Conservation (phyloP, 2,329 filamentous ascomycete genomes). For the Sporothrix luriei region DNA sequence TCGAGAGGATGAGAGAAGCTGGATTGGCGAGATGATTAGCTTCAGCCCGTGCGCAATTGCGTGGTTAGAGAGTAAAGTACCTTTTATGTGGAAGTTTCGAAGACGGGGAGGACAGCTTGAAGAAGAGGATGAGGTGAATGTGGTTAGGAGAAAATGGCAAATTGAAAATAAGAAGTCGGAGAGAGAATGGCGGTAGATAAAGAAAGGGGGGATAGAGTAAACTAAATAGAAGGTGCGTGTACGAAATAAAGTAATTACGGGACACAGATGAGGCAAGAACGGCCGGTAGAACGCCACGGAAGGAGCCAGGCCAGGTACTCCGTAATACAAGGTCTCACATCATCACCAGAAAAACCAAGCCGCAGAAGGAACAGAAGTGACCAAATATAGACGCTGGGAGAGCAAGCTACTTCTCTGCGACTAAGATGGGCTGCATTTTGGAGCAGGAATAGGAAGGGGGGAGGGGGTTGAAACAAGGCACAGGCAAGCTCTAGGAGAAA, state of each 20-base stretch:
- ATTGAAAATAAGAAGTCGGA: not conserved
- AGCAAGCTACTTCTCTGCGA: not conserved
- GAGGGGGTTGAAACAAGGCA: conserved; percentile 27
- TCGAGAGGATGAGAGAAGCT: not conserved
- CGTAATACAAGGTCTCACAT: conserved; percentile 20
- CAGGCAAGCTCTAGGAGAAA: conserved; percentile 20
- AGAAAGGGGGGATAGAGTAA: not conserved
- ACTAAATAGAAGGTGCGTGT: conserved; percentile 22
- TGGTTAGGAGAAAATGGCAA: not conserved
- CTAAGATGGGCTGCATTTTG: conserved; percentile 8
- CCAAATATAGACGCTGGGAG: conserved; percentile 27
- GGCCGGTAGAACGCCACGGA: conserved; percentile 8
- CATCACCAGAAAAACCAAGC: not conserved
- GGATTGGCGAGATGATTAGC: conserved; percentile 1
- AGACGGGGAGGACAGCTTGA: not conserved
- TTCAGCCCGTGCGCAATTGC: not conserved
- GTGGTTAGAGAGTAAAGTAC: not conserved
- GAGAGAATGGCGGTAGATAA: not conserved
- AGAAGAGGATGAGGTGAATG: not conserved
- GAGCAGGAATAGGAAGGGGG: no score
- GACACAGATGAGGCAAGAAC: conserved; percentile 2
- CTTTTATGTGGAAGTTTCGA: conserved; percentile 1
- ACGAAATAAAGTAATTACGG: not conserved
- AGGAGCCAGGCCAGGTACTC: not conserved
- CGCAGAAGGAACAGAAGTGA: not conserved